These are phyloP conservation scores for Breviolum minutum DNA, from an alignment of 73 alveolate species.

Conservation along the genomic window DNA sequence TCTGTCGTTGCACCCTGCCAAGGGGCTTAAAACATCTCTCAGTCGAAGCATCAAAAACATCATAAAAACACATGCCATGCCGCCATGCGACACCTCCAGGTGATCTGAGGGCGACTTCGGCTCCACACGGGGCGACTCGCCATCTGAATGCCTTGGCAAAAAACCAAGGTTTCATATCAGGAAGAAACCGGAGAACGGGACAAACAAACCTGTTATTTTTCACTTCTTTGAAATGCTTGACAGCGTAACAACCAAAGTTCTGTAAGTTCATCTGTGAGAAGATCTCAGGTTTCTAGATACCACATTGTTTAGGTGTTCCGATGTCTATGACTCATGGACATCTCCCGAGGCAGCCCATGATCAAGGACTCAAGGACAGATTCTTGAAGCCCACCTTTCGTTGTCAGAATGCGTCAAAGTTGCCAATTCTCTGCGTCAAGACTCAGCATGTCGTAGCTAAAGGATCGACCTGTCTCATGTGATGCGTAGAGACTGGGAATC, in stretches of 20 bases:
- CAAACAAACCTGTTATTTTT: not conserved
- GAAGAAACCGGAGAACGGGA: too few relatives aligned
- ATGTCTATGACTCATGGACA: too few relatives aligned
- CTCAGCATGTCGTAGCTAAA: constrained; percentile 83
- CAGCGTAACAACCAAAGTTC: too few relatives aligned
- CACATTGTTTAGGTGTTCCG: too few relatives aligned
- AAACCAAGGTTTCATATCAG: not conserved
- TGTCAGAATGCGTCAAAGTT: not conserved
- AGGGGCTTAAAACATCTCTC: too few relatives aligned
- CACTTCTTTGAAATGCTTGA: not conserved
- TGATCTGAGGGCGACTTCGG: not conserved
- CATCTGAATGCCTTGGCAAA: constrained; percentile 7
- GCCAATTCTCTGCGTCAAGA: constrained; percentile 51
- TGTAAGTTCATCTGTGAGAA: too few relatives aligned
- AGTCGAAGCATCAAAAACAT: not conserved
- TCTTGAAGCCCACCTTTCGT: too few relatives aligned
- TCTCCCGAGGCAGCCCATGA: too few relatives aligned
- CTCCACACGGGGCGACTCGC: constrained; percentile 16
- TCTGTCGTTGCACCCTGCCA: too few relatives aligned
- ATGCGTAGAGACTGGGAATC: too few relatives aligned
- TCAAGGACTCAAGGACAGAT: too few relatives aligned
- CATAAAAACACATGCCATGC: not conserved
- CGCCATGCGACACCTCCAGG: not conserved
- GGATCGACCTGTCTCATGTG: constrained; percentile 1
- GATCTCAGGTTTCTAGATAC: too few relatives aligned